A percentile compares a stretch with the other conserved stretches of the same genome.
Evolutionary conservation across 441 rosid genomes (phyloP).

Genomic region (Arabidopsis lyrata): DNA sequence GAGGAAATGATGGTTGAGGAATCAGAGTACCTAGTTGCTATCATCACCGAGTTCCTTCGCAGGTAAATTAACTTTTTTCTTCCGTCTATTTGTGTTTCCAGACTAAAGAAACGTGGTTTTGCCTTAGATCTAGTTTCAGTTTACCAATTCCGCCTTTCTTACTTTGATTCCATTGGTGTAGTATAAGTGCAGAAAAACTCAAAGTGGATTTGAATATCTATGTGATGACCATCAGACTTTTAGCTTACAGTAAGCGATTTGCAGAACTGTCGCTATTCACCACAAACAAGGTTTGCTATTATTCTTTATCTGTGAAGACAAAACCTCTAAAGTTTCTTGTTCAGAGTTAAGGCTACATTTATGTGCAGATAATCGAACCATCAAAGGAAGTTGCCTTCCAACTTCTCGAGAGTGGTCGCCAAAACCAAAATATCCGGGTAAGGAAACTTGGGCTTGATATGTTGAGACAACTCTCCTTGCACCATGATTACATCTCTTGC

Average conservation of each 20-base stretch:
- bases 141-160: constrained; percentile 1
- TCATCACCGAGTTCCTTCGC: constrained; percentile 86
- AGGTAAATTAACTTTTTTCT: constrained; percentile 55
- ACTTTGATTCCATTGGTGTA: constrained; percentile 51
- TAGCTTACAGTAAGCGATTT: constrained; percentile 74
- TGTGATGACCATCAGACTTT: constrained; percentile 78
- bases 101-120: constrained; percentile 35
- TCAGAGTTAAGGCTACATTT: constrained; percentile 29
- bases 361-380: constrained; percentile 82
- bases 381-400: constrained; percentile 98
- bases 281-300: constrained; percentile 76
- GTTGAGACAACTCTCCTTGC: constrained; percentile 90
- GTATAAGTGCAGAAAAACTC: constrained; percentile 77
- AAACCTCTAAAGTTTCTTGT: constrained; percentile 14
- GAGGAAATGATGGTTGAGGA: constrained; percentile 92
- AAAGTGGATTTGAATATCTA: constrained; percentile 75
- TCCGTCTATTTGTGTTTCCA: constrained; percentile 14
- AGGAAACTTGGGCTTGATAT: constrained; percentile 94
- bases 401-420: constrained; percentile 82
- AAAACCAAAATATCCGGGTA: constrained; percentile 65
- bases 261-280: constrained; percentile 78
- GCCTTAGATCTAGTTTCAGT: constrained; percentile 4
- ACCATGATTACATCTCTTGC: constrained; percentile 77
- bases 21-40: constrained; percentile 81
- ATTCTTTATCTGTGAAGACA: constrained; percentile 1